These are phyloP conservation scores for Alternaria viburni DNA, from an alignment of 2,329 filamentous ascomycete genomes.

Conservation along the genomic window DNA sequence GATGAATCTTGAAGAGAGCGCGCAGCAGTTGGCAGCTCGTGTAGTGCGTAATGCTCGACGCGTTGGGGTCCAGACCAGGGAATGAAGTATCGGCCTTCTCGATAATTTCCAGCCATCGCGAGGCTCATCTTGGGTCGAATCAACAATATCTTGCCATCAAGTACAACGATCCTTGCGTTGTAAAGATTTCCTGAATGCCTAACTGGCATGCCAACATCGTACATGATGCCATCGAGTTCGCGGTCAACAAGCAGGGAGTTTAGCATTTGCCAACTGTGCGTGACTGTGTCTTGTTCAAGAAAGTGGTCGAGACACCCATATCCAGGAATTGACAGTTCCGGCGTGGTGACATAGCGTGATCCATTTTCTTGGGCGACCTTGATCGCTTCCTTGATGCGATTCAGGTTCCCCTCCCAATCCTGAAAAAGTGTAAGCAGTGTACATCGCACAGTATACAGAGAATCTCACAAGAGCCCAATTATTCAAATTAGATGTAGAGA, in stretches of 20 bases:
- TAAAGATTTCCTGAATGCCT: constrained; percentile 67
- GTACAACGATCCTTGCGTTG: constrained; percentile 65
- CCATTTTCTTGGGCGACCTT: constrained; percentile 1
- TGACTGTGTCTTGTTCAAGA: constrained; percentile 23
- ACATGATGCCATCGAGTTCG: constrained; percentile 65
- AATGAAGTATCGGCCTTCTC: constrained; percentile 49
- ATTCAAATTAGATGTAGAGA: constrained; percentile 41
- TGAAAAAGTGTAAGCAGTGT: too few species aligned
- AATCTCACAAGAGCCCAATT: background rate
- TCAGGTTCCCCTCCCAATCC: constrained; percentile 62
- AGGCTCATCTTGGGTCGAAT: constrained; percentile 76
- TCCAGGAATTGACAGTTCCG: constrained; percentile 38
- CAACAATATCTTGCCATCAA: constrained; percentile 71
- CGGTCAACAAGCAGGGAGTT: constrained; percentile 65
- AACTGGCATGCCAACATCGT: constrained; percentile 50
- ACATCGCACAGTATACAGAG: too few species aligned
- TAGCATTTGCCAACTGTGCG: constrained; percentile 62
- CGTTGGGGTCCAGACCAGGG: constrained; percentile 49
- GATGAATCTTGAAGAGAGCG: constrained; percentile 61
- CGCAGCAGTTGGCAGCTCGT: constrained; percentile 52
- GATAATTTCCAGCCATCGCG: constrained; percentile 70
- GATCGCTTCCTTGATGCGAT: constrained; percentile 69
- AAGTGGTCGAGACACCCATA: constrained; percentile 65
- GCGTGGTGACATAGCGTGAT: background rate
- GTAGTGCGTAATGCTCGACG: constrained; percentile 69